Percentiles rank a stretch among this genome's conserved stretches.
phyloP scores from a whole-genome alignment of 176 grass and related monocot species.

The Zizania latifolia region DNA sequence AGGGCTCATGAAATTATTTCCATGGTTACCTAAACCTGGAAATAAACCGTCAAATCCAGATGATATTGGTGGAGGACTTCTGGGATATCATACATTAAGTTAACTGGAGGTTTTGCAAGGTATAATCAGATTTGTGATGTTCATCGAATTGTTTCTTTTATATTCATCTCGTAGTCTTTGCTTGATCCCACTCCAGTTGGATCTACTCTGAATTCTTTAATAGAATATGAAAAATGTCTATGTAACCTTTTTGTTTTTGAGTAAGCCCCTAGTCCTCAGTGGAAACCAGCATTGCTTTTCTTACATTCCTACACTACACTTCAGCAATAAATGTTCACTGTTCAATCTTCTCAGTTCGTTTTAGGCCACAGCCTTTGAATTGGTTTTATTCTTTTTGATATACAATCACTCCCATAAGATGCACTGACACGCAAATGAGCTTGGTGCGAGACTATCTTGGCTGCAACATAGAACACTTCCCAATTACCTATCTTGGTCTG shows the following conservation, averaged over 20 bases:
- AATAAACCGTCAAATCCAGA: conserved; percentile 52
- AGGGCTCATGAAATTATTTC: conserved; percentile 74
- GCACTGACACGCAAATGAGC: too few species aligned
- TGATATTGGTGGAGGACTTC: conserved; percentile 63
- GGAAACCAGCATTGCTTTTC: neutral
- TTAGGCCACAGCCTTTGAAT: too few species aligned
- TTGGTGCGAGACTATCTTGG: too few species aligned
- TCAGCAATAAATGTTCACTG: neutral
- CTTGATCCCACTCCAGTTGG: neutral
- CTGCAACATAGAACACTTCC: too few species aligned
- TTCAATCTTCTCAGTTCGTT: neutral
- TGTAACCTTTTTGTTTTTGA: neutral
- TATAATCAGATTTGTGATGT: conserved; percentile 17
- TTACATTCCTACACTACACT: neutral
- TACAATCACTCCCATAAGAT: too few species aligned
- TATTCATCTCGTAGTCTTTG: conserved; percentile 2
- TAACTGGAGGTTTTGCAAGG: conserved; percentile 36
- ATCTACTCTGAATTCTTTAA: neutral
- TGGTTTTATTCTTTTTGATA: too few species aligned
- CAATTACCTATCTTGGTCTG: too few species aligned
- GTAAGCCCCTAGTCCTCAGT: neutral
- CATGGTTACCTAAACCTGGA: conserved; percentile 68
- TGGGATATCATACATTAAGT: conserved; percentile 74
- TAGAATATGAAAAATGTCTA: neutral
- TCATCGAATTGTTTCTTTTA: neutral